Evolutionary conservation across 148 eudicot species (phyloP).

Genomic region (Fallopia convolvulus): DNA sequence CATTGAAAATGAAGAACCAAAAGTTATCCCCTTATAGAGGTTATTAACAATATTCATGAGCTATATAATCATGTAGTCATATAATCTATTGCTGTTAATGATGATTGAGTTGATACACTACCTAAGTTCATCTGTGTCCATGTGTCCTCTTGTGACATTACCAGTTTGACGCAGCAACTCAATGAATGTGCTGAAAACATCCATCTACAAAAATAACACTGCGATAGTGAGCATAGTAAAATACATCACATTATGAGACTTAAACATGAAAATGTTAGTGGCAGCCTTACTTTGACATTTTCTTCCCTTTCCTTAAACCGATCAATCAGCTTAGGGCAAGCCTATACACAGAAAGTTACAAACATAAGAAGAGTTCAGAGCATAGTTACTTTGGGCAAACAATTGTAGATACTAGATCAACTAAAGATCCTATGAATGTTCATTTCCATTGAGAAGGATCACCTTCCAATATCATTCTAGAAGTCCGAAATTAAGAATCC

Average conservation of each 20-base stretch:
- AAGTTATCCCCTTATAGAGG: neutral
- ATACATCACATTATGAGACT: neutral
- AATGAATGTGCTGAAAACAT: constrained; percentile 89
- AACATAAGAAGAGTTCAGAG: neutral
- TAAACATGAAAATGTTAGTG: neutral
- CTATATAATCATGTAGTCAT: neutral
- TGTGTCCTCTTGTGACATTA: constrained; percentile 83
- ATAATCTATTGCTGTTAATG: neutral
- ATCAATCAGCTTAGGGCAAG: constrained; percentile 92
- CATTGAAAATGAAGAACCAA: neutral
- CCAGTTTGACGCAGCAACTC: constrained; percentile 95
- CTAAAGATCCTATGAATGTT: neutral
- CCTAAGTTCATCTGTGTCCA: constrained; percentile 74
- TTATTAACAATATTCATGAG: neutral
- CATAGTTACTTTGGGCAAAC: neutral
- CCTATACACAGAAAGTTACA: constrained; percentile 32
- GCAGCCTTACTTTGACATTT: constrained; percentile 68
- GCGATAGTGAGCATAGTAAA: constrained; percentile 1
- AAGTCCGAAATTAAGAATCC: neutral
- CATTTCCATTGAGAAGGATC: neutral
- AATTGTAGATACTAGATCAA: neutral
- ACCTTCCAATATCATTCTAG: neutral
- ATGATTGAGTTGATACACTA: constrained; percentile 10
- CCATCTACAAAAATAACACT: constrained; percentile 56
- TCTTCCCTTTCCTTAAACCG: constrained; percentile 96